Base-by-base conservation (phyloP, 306 rosid genomes). In the Glycine soja region DNA sequence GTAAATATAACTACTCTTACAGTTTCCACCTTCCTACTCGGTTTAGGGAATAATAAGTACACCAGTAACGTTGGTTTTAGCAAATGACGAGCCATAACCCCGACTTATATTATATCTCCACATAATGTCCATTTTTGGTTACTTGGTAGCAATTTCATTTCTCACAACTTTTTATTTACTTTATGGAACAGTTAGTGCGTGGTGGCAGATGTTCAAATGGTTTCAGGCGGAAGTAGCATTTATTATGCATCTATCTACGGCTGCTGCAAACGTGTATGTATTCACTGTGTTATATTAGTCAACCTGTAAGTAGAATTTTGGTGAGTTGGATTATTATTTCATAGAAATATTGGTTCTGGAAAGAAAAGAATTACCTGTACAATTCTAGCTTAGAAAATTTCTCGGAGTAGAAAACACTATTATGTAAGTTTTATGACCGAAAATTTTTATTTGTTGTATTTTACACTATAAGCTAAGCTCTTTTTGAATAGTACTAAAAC, bases 251-350 rank as follows among this genome's bases (percentile, higher is more conserved):
- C 53, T 38, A n/a, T 58, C 74, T 42, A 48, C 47, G 56, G 75
- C 70, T 40, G 80, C 64, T 70, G 70, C 54, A 71, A 43, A 54
- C 47, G 4, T 36, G 4, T 78, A 57, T 61, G 82, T 80, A 84
- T 77, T 84, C 76, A 47, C 61, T 74, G 14, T 62, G 69, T 53
- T 42, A 43, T 81, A 66, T 30, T 48, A 53, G 30, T 74, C 81
- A 72, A 72, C 16, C 58, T 87, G 88, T 84, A 81, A 81, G 90
- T 87, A 87, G 73, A 74, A 78, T 81, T 87, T 87, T 81, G 84
- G 63, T 47, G 46, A 54, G 9, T 68, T 38, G 38, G 75, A 62
- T 73, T 52, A 53, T 72, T 43, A 30, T 77, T 77, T 43, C 75
- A 47, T 71, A 46, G 50, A 53, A 58, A 76, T 43, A 51, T 47